Conservation (phyloP, 768 basidiomycete species). For the Postia placenta region DNA sequence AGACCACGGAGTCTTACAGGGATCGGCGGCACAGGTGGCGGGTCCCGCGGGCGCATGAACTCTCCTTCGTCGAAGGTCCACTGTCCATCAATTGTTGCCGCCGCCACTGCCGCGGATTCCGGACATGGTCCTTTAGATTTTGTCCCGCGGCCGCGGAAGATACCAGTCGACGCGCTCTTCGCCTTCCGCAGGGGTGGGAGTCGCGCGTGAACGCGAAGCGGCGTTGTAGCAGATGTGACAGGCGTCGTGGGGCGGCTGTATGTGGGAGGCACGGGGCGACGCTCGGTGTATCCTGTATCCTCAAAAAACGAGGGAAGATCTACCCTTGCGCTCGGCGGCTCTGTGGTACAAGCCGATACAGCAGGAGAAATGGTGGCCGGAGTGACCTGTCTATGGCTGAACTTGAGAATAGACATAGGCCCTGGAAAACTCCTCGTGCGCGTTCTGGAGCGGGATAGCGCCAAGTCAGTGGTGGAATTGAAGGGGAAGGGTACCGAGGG, state of each 20-base stretch:
- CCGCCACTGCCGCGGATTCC: not conserved
- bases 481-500: conserved; percentile 6
- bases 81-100: not conserved
- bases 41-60: conserved; percentile 17
- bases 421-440: conserved; percentile 9
- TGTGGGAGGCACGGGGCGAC: conserved; percentile 7
- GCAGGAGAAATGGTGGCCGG: not conserved
- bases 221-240: not conserved
- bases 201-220: conserved; percentile 10
- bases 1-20: not conserved
- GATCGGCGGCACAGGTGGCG: conserved; percentile 14
- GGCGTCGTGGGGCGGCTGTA: conserved; percentile 14
- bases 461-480: conserved; percentile 8
- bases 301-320: conserved; percentile 15
- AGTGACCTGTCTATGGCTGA: conserved; percentile 5
- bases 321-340: not conserved
- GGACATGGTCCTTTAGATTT: not conserved
- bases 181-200: conserved; percentile 15
- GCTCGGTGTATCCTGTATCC: conserved; percentile 8
- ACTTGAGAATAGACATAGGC: conserved; percentile 8
- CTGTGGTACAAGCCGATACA: not conserved
- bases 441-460: conserved; percentile 7
- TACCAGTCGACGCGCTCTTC: conserved; percentile 5
- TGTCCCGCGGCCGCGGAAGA: not conserved
- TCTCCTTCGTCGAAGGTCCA: not conserved